Evolutionary conservation across 768 basidiomycete genomes (phyloP).

Genomic region (Leccinum boreale): DNA sequence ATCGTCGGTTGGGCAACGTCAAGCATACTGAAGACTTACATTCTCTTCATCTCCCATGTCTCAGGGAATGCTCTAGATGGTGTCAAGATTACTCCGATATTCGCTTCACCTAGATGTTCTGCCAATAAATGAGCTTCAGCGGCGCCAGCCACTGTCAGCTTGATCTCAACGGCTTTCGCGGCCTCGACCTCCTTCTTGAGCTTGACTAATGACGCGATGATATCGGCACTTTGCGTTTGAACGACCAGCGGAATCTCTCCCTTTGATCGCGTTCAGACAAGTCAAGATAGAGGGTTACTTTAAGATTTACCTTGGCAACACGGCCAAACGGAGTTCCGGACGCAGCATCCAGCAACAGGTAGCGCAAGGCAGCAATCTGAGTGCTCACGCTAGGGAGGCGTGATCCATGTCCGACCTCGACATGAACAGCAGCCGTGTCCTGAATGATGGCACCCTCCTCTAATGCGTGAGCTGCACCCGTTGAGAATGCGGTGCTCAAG

Average conservation of each 20-base stretch:
- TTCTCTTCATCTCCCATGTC: slow-evolving; percentile 58
- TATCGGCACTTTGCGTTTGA: slow-evolving; percentile 72
- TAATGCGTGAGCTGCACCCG: slow-evolving; percentile 53
- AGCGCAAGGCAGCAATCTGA: slow-evolving; percentile 72
- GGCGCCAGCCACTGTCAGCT: slow-evolving; percentile 63
- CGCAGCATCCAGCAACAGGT: slow-evolving; percentile 46
- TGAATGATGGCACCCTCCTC: slow-evolving; percentile 57
- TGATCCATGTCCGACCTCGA: slow-evolving; percentile 45
- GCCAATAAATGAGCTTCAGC: slow-evolving; percentile 73
- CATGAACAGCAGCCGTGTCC: slow-evolving; percentile 58
- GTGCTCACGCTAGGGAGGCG: slow-evolving; percentile 62
- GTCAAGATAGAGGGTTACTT: neutral
- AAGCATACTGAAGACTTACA: slow-evolving; percentile 15
- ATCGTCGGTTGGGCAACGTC: slow-evolving; percentile 4
- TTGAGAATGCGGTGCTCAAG: slow-evolving; percentile 55
- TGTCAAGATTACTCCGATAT: slow-evolving; percentile 66
- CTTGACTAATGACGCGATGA: slow-evolving; percentile 72
- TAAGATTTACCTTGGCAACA: slow-evolving; percentile 40
- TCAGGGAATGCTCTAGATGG: slow-evolving; percentile 70
- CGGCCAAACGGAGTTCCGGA: slow-evolving; percentile 34
- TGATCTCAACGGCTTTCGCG: slow-evolving; percentile 41
- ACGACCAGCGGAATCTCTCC: slow-evolving; percentile 74
- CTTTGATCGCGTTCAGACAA: slow-evolving; percentile 29
- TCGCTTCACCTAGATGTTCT: slow-evolving; percentile 61
- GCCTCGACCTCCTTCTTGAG: slow-evolving; percentile 64